A percentile compares a stretch with the other conserved stretches of the same genome.
Conservation (phyloP, 1,284 basidiomycete genomes). For the Papiliotrema laurentii region DNA sequence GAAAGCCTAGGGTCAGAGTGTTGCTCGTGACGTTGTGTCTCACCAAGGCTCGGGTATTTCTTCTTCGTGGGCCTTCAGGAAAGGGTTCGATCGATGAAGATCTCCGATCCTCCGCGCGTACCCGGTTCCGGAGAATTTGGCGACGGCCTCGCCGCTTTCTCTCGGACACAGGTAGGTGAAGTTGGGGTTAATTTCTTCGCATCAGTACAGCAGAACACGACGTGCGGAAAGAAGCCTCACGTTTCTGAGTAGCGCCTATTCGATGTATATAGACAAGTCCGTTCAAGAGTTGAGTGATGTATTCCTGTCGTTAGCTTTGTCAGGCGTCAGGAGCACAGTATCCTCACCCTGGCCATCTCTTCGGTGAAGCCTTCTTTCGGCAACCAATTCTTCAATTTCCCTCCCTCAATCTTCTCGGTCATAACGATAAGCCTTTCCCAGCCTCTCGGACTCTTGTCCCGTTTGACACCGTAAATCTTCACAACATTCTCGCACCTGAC, state of each 20-base stretch:
- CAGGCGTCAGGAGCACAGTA: neutral
- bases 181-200: conserved; percentile 36
- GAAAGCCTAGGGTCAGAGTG: conserved; percentile 27
- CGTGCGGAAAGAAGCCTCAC: conserved; percentile 16
- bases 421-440: conserved; percentile 43
- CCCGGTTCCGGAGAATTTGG: conserved; percentile 42
- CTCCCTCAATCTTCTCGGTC: conserved; percentile 33
- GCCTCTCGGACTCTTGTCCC: conserved; percentile 39
- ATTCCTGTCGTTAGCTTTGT: conserved; percentile 21
- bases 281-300: conserved; percentile 39
- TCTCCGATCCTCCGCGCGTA: conserved; percentile 44
- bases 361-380: conserved; percentile 39
- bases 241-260: conserved; percentile 37
- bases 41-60: conserved; percentile 39
- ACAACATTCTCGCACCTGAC: conserved; percentile 32
- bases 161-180: conserved; percentile 28
- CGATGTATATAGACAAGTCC: conserved; percentile 40
- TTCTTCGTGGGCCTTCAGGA: conserved; percentile 31
- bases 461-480: conserved; percentile 35
- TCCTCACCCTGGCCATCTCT: conserved; percentile 33
- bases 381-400: conserved; percentile 36
- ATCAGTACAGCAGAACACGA: conserved; percentile 1
- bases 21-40: conserved; percentile 6
- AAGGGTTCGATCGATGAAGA: conserved; percentile 47
- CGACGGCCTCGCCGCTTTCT: conserved; percentile 16